Evolutionary conservation across 345 rosid species (phyloP).

Genomic region (Leavenworthia alabamica): DNA sequence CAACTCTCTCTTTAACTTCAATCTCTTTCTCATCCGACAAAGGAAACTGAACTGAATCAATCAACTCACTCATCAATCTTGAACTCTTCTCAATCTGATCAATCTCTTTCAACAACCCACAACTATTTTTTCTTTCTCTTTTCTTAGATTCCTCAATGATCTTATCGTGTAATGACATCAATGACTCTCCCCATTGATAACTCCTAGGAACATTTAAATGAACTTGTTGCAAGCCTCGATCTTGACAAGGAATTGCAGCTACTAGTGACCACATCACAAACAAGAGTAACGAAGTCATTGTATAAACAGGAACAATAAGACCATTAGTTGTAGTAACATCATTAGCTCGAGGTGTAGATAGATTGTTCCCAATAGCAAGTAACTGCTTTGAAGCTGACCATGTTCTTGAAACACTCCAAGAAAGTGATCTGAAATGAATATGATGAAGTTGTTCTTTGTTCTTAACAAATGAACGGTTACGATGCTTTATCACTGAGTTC

Average conservation of each 20-base stretch:
- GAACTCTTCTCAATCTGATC: slow-evolving; percentile 58
- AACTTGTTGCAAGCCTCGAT: slow-evolving; percentile 77
- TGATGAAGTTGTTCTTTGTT: slow-evolving; percentile 33
- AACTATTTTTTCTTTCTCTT: slow-evolving; percentile 62
- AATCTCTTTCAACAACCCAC: slow-evolving; percentile 81
- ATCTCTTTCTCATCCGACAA: slow-evolving; percentile 51
- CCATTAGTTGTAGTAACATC: slow-evolving; percentile 60
- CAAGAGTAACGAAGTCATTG: slow-evolving; percentile 58
- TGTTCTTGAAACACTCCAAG: slow-evolving; percentile 89
- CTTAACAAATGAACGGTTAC: slow-evolving; percentile 81
- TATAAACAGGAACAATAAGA: slow-evolving; percentile 54
- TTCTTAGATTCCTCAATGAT: slow-evolving; percentile 75
- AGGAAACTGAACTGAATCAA: slow-evolving; percentile 67
- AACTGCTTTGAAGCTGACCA: slow-evolving; percentile 96
- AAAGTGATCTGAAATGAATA: slow-evolving; percentile 72
- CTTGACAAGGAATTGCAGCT: slow-evolving; percentile 94
- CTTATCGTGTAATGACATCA: slow-evolving; percentile 61
- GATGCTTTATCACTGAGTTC: slow-evolving; percentile 32
- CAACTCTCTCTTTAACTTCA: slow-evolving; percentile 51
- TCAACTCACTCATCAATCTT: slow-evolving; percentile 50
- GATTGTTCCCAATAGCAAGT: slow-evolving; percentile 63
- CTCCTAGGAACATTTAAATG: slow-evolving; percentile 69
- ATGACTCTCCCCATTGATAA: slow-evolving; percentile 51
- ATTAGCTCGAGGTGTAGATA: slow-evolving; percentile 46
- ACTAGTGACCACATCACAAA: slow-evolving; percentile 90